Base-by-base conservation (phyloP, 306 rosid genomes). In the Vicia villosa region DNA sequence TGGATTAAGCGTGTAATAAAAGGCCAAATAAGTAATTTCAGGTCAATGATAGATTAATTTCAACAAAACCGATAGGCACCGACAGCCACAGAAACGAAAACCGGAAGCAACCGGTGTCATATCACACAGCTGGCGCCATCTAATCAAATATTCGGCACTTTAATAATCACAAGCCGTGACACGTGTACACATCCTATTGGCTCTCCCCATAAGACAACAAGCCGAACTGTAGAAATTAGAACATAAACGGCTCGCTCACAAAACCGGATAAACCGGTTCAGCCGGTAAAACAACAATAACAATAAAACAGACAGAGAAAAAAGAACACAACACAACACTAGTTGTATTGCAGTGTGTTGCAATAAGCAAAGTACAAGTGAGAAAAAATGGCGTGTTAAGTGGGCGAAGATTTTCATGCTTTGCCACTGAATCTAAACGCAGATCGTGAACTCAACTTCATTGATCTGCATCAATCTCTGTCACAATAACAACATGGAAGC, bases 401-500 rank as follows among this genome's bases (percentile, higher is more conserved):
- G 88, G 83, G 92, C 83, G 85, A 85, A 77, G 88, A 80, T 66
- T 80, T 74, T 69, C 54, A 45, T 65, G 65, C 72, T 66, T 62
- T 26, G 65, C 63, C 74, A 57, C 66, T 52, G 72, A 52, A 54
- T 74, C 43, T 40, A 65, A 45, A 10, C 11, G 1, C 17, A 19
- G 66, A 57, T 28, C 24, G 52, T 14, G 36, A 20, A 41, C 68
- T 55, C 8, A 64, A 32, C 45, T n/a, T 42, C 65, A 0, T 47
- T 46, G 76, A 76, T 86, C 76, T 60, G 46, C 8, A 58, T 6
- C 22, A 22, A 59, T 66, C 15, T 76, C 75, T 57, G 12, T 61
- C 28, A 21, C 1, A 8, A 5, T 3, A 43, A 22, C 11, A 58
- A 51, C 72, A 95, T 95, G 99, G 89, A 95, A 71, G 97, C 97